These are phyloP conservation scores for Amanita exitialis DNA, from an alignment of 768 basidiomycete species.

Conservation along the genomic window DNA sequence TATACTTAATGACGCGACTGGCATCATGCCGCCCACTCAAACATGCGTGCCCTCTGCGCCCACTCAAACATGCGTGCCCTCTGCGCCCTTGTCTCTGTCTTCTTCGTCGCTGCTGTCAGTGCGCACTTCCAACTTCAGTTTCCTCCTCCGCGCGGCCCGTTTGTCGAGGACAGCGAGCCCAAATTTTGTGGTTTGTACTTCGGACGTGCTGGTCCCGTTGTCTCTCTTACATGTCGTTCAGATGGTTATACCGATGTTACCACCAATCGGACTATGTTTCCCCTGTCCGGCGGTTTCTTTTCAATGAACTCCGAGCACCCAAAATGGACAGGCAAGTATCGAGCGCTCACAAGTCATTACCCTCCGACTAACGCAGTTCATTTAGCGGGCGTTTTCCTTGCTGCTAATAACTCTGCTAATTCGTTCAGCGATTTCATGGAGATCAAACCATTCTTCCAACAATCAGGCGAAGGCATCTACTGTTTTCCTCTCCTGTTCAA, in stretches of 20 bases:
- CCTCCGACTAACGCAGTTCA: not conserved
- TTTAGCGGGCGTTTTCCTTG: slow-evolving; percentile 43
- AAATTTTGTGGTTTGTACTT: slow-evolving; percentile 52
- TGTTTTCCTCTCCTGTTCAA: slow-evolving; percentile 64
- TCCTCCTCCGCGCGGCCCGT: slow-evolving; percentile 58
- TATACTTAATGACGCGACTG: not conserved
- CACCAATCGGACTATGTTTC: slow-evolving; percentile 55
- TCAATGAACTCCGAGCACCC: slow-evolving; percentile 58
- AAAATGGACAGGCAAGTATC: slow-evolving; percentile 41
- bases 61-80: not conserved
- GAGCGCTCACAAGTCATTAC: not conserved
- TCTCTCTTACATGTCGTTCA: slow-evolving; percentile 14
- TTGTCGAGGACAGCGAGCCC: slow-evolving; percentile 44
- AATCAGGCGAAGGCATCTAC: slow-evolving; percentile 45
- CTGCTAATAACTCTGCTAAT: slow-evolving; percentile 42
- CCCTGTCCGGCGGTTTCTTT: slow-evolving; percentile 52
- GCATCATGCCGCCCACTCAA: not conserved
- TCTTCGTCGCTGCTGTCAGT: slow-evolving; percentile 28
- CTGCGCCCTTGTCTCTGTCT: slow-evolving; percentile 7
- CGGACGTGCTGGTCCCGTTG: no score
- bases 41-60: no score
- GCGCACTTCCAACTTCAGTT: slow-evolving; percentile 74
- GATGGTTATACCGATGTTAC: slow-evolving; percentile 51
- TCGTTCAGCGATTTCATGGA: slow-evolving; percentile 54
- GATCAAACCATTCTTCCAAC: slow-evolving; percentile 38